Evolutionary conservation across 2,329 filamentous ascomycete species (phyloP), one percentile per base, ranked within the genome.

Genomic region (Sarocladium strictum): DNA sequence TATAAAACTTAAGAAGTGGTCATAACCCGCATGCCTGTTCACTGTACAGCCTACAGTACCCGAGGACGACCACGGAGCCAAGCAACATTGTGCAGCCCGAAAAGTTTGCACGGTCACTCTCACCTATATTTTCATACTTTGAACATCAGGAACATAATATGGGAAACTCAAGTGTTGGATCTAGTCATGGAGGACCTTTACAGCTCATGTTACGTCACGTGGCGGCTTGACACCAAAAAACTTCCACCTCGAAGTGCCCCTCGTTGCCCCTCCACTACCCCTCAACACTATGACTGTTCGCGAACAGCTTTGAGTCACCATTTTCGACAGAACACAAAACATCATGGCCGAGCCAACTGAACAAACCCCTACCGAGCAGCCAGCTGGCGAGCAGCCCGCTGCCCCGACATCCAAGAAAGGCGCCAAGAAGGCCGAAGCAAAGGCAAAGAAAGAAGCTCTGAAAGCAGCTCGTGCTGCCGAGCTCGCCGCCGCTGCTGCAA

Each of bases 381-480:
- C 47, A 21, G 47, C 47, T 24, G 47, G 27, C 24, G 50, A 38
- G n/a, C 21, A 24, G 15, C 33, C 17, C 29, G 50, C 50, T 10
- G 50, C 50, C 19, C 32, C 32, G 10, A 40, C 80, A 40, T 90
- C 86, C 58, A 92, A 95, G 75, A 92, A 86, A 72, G 90, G 85
- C 15, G 74, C 87, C 60, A 95, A 95, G 76, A 96, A 95, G 76
- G 85, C 88, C 45, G 87, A 88, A 63, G 80, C 80, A 58, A 95
- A 95, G 75, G 89, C 92, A 26, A 91, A 91, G 75, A 92, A 93
- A 69, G 92, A 95, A 72, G 89, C 87, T 12, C 79, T 84, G 67
- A 95, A 95, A 72, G 87, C 87, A 64, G 68, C 81, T 68, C 74
- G 84, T 70, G 78, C 83, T 54, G 87, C 85, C n/a, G 87, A 90